Evolutionary conservation across 176 grass and related monocot species (phyloP).

Genomic region (Pharus latifolius): DNA sequence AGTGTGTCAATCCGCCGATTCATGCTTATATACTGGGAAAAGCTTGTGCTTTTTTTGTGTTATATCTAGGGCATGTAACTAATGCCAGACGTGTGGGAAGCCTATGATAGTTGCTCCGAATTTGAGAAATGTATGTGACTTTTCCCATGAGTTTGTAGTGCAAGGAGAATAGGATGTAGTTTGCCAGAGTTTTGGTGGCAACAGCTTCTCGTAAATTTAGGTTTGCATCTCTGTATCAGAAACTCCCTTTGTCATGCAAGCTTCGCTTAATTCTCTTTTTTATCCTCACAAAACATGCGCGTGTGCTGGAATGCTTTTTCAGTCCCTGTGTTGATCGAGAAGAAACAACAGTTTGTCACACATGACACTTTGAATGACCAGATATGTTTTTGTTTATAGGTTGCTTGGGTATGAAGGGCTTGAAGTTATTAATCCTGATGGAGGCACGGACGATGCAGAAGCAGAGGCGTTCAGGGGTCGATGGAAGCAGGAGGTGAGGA

Average conservation of each 20-base stretch:
- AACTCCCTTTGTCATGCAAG: neutral
- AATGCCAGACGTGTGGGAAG: neutral
- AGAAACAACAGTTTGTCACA: neutral
- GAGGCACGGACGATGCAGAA: slow-evolving; percentile 82
- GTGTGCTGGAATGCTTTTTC: no score
- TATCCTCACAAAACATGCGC: no score
- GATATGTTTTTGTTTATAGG: slow-evolving; percentile 29
- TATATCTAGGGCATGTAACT: neutral
- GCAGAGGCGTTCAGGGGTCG: slow-evolving; percentile 72
- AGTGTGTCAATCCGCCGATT: neutral
- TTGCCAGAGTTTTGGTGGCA: neutral
- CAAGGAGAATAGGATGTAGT: neutral
- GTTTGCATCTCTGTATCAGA: neutral
- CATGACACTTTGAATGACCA: neutral
- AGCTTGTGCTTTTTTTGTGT: neutral
- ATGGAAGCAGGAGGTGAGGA: slow-evolving; percentile 90
- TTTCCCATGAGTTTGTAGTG: neutral
- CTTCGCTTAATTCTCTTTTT: neutral
- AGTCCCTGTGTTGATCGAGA: no score
- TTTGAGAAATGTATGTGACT: neutral
- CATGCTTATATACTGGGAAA: neutral
- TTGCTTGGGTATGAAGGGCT: slow-evolving; percentile 90
- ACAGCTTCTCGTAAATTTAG: neutral
- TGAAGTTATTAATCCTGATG: slow-evolving; percentile 94
- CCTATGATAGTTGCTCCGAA: neutral